Evolutionary conservation across 169 alveolate genomes (phyloP).

Genomic region (Toxoplasma gondii): DNA sequence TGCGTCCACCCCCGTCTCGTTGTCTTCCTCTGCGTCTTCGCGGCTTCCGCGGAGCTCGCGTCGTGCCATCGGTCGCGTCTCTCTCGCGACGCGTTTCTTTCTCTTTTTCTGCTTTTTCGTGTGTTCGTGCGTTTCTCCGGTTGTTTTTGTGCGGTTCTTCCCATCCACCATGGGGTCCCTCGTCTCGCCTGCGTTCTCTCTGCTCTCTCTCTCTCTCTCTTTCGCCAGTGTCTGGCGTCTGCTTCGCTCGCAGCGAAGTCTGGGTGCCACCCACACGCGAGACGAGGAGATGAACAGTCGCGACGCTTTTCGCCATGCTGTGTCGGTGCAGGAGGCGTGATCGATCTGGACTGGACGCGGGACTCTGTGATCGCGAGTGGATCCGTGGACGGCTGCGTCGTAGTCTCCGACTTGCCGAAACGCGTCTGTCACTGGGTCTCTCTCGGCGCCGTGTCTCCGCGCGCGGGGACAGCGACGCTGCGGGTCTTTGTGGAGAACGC

Average conservation of each 20-base stretch:
- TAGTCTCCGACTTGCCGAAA: not conserved
- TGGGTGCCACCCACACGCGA: not conserved
- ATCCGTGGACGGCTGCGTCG: constrained; percentile 34
- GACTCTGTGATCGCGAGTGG: constrained; percentile 44
- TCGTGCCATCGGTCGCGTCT: too few species aligned
- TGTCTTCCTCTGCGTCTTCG: too few species aligned
- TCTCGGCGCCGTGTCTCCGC: not conserved
- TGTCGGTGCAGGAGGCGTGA: constrained; percentile 40
- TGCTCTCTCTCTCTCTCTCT: not conserved
- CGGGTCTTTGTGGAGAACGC: not conserved
- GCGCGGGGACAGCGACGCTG: not conserved
- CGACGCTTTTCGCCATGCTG: not conserved
- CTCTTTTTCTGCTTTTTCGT: too few species aligned
- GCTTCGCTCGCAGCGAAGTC: not conserved
- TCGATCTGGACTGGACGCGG: constrained; percentile 54
- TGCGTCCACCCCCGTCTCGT: too few species aligned
- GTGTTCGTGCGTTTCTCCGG: too few species aligned
- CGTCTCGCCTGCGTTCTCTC: not conserved
- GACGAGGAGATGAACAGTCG: too few species aligned
- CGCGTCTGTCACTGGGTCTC: not conserved
- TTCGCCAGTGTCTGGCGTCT: not conserved
- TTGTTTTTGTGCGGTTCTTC: too few species aligned
- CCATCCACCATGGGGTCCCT: too few species aligned
- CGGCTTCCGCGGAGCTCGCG: too few species aligned
- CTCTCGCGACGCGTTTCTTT: too few species aligned